Conservation (phyloP, 805 yeast genomes). For the Schizosaccharomyces octosporus region DNA sequence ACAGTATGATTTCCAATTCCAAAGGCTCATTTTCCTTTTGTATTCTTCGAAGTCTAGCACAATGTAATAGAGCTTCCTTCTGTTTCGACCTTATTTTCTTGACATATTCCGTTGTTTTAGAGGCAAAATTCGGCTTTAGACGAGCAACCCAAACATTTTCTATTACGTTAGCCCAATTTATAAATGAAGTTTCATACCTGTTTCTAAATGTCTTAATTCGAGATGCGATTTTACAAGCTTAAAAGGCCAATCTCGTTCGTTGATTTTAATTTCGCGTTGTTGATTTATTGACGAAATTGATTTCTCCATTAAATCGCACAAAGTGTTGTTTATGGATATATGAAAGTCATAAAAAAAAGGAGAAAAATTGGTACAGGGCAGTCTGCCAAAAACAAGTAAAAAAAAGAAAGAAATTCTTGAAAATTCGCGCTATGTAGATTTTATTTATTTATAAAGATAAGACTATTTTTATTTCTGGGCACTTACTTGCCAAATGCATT, state of each 20-base stretch:
- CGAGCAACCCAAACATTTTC: not conserved
- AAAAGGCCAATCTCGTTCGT: not conserved
- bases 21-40: not conserved
- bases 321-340: not conserved
- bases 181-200: not conserved
- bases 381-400: too few species aligned
- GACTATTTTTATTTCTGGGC: too few species aligned
- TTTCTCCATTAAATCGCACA: not conserved
- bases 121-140: not conserved
- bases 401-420: too few species aligned
- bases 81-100: not conserved
- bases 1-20: not conserved
- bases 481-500: too few species aligned
- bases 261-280: not conserved
- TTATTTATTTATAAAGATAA: too few species aligned
- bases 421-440: too few species aligned
- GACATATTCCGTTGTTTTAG: not conserved
- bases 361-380: too few species aligned
- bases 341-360: too few species aligned
- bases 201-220: not conserved
- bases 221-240: not conserved
- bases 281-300: not conserved
- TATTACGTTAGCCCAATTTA: not conserved
- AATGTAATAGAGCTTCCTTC: not conserved
- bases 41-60: not conserved